Base-by-base conservation (phyloP, 2,329 filamentous ascomycete species). In the Fusarium dimerum region DNA sequence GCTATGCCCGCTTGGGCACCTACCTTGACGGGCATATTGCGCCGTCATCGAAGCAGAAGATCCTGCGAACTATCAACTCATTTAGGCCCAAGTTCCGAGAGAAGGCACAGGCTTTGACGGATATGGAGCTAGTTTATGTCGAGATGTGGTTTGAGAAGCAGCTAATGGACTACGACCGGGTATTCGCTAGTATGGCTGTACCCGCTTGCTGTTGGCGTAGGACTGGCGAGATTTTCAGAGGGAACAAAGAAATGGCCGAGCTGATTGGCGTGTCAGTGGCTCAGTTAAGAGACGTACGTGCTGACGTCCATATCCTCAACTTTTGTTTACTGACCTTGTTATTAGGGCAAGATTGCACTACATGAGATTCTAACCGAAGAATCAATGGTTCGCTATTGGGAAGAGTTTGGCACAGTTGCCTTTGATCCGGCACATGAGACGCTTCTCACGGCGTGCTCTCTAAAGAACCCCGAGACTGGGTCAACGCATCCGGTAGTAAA, bases 61-160 rank as follows among this genome's bases (percentile, higher is more conserved):
- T 99, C 56, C 76, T 96, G 42, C 86, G 91, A 54, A 93, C 96
- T 67, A 82, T 99, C 41, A 90, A 96, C 71, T 87, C 90, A 51
- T 99, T 99, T 73, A 82, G 94, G 43, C 94, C 94, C 15, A 96
- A 96, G 68, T 99, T 99, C 67, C 84, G 94, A 56, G 93, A 97
- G 72, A 92, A 95, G 74, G 93, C 96, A 69, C 92, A 97, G 60
- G 87, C 82, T 34, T 78, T 97, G 67, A 97, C 90, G 2, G 94
- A 99, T 72, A 89, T 97, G 70, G 91, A 99, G 72, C 83, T 99
- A 26, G 87, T 97, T 29, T 85, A 92, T 53, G 93, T 97, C 11
- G 94, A 99, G 74, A 97, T 97, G 91, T 97, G 94, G 93, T 97
- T 99, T 68, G 94, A 99, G 72, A 86, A 89, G 66, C 94, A 90